These are phyloP conservation scores for Chaetoceros muelleri DNA, from an alignment of 108 stramenopile genomes.

Conservation along the genomic window DNA sequence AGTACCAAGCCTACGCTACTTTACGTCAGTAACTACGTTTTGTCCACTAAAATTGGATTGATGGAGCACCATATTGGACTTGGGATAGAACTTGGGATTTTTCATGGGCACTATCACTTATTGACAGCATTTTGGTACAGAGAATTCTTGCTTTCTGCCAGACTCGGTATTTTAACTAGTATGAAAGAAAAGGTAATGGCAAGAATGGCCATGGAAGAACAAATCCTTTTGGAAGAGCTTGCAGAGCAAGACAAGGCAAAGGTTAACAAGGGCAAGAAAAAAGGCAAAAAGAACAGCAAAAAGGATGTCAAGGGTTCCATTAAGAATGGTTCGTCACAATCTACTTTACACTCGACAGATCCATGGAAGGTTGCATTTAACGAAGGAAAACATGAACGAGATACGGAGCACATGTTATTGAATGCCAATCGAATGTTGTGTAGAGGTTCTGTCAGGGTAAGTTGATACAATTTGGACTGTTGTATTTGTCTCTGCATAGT, in stretches of 20 bases:
- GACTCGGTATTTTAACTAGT: conserved; percentile 31
- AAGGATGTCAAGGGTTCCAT: conserved; percentile 1
- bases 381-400: no score
- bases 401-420: conserved; percentile 36
- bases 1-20: conserved; percentile 16
- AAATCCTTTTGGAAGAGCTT: conserved; percentile 16
- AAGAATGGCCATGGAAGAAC: conserved; percentile 19
- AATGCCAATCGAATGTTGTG: conserved; percentile 46
- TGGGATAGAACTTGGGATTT: conserved; percentile 49
- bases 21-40: conserved; percentile 49
- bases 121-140: conserved; percentile 66
- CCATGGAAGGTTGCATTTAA: no score
- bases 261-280: conserved; percentile 11
- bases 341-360: conserved; percentile 23
- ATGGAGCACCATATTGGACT: conserved; percentile 62
- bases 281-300: conserved; percentile 21
- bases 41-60: conserved; percentile 30
- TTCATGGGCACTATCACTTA: conserved; percentile 47
- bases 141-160: conserved; percentile 56
- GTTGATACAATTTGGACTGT: neutral
- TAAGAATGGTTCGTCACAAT: neutral
- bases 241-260: conserved; percentile 9
- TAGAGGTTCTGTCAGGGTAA: conserved; percentile 54
- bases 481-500: neutral
- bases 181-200: conserved; percentile 23